phyloP scores from a whole-genome alignment of 2,329 filamentous ascomycete species.

The Phialocephala sp. region DNA sequence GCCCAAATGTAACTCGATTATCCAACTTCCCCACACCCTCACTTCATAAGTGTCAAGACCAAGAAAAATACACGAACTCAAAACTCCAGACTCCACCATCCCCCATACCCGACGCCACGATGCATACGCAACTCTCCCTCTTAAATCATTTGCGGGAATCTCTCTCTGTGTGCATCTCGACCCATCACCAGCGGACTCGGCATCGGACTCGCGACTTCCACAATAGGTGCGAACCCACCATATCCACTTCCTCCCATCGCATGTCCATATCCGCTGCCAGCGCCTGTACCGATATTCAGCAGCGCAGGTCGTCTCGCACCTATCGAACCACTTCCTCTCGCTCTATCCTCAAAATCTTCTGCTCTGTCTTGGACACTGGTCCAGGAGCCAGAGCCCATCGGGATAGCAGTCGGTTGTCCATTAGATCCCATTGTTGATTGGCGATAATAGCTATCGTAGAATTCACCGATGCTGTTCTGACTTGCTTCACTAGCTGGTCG shows the following conservation, averaged over 20 bases:
- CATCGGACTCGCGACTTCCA: conserved; percentile 21
- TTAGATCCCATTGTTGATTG: conserved; percentile 22
- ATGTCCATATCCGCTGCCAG: background rate
- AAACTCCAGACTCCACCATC: conserved; percentile 9
- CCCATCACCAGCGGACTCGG: conserved; percentile 11
- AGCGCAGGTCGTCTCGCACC: background rate
- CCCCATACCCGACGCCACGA: background rate
- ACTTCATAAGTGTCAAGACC: background rate
- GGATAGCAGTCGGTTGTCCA: conserved; percentile 2
- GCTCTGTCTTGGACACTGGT: background rate
- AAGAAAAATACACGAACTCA: background rate
- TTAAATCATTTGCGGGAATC: conserved; percentile 18
- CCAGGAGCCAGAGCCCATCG: background rate
- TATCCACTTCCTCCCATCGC: background rate
- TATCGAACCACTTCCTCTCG: background rate
- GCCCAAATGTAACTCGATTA: background rate
- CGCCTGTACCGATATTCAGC: background rate
- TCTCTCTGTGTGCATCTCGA: background rate
- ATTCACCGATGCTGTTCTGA: conserved; percentile 30
- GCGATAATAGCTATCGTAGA: conserved; percentile 38
- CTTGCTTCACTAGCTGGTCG: conserved; percentile 23
- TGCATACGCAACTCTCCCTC: background rate
- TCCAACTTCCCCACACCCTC: background rate
- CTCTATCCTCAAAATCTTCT: background rate
- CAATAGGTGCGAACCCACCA: conserved; percentile 15